Evolutionary conservation across 306 rosid genomes (phyloP), one percentile per base, ranked within the genome.

Genomic region (Purshia tridentata): DNA sequence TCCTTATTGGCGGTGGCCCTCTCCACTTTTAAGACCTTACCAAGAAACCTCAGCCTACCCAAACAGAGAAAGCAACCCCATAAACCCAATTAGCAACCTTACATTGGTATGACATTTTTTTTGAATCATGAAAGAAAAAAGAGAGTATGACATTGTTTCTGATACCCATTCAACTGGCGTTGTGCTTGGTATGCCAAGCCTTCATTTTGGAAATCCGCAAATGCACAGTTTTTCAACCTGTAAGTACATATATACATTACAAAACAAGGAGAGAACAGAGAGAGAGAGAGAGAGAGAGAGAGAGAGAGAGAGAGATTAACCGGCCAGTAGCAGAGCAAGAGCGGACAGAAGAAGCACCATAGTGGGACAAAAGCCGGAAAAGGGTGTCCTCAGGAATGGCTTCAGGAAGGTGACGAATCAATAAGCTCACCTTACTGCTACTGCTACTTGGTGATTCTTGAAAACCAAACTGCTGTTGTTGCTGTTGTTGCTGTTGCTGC

Each of bases 221-320:
- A 92, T 49, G 96, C 98, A 71, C 89, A 86, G 77, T 92, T 92
- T 65, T 81, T 92, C 82, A 92, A 47, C 82, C 97, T 91, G 82
- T 51, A 69, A 19, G n/a, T 9, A 42, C 6, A 62, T 20, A 40
- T 52, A 64, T 19, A 23, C 39, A 69, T 6, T 45, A 46, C 42
- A 9, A 13, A 5, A 62, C 46, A 16, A 2, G 5, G 6, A 53
- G 4, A 68, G 2, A 12, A 23, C 4, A 52, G 10, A 74, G 13
- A 61, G 13, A 9, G 14, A 70, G 13, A 0, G 41, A 12, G 8
- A 49, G 41, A 50, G 3, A 49, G 23, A 53, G n/a, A 47, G 8
- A 8, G 19, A 74, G 14, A 29, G 22, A 6, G 41, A 5, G 12
- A 20, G 40, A 6, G 54, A 35, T 20, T 77, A 51, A 91, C 97